phyloP scores from a whole-genome alignment of 2,329 filamentous ascomycete genomes.

The Tolypocladium inflatum region DNA sequence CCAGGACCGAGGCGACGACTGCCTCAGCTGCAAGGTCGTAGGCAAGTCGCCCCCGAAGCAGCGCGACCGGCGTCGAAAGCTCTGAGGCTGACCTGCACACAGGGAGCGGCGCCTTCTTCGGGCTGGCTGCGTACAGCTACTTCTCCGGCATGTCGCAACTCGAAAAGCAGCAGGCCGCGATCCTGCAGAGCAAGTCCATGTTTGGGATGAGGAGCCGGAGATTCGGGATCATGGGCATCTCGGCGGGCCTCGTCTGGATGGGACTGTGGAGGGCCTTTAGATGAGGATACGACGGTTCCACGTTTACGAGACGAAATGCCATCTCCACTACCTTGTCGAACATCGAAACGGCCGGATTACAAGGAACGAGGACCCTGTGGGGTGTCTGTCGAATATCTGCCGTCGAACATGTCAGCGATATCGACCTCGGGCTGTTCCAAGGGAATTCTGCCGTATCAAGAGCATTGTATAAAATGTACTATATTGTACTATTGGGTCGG shows the following conservation, averaged over 20 bases:
- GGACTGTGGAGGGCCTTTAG: slow-evolving; percentile 60
- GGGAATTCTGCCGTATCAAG: background rate
- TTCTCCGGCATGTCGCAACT: slow-evolving; percentile 65
- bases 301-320: background rate
- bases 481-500: background rate
- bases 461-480: background rate
- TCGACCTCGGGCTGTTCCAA: background rate
- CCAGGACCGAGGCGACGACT: slow-evolving; percentile 53
- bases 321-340: background rate
- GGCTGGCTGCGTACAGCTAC: slow-evolving; percentile 70
- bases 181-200: slow-evolving; percentile 58
- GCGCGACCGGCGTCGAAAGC: background rate
- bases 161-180: slow-evolving; percentile 52
- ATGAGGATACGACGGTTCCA: slow-evolving; percentile 20
- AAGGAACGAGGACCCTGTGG: too few relatives aligned
- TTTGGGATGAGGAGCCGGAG: slow-evolving; percentile 65
- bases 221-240: slow-evolving; percentile 58
- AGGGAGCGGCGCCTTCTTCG: slow-evolving; percentile 69
- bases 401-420: background rate
- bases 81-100: background rate
- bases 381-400: background rate
- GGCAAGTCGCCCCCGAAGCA: slow-evolving; percentile 39
- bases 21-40: slow-evolving; percentile 59
- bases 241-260: slow-evolving; percentile 57
- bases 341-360: too few relatives aligned